A percentile compares a stretch with the other conserved stretches of the same genome.
phyloP scores from a whole-genome alignment of 2,329 filamentous ascomycete genomes.

The Aspergillus sp. region DNA sequence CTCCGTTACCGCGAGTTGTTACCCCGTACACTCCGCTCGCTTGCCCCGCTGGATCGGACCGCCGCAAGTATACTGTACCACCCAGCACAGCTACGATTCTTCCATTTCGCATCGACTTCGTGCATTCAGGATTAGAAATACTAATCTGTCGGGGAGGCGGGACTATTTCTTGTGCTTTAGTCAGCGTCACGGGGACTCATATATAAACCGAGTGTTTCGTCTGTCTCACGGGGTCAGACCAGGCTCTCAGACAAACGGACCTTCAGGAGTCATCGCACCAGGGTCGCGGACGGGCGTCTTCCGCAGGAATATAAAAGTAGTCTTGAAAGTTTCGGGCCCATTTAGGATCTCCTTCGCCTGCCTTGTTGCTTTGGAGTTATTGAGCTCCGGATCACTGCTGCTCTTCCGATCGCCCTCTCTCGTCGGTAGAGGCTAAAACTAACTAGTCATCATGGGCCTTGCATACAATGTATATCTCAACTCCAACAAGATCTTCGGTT shows the following conservation, averaged over 20 bases:
- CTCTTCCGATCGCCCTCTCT: neutral
- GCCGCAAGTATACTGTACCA: neutral
- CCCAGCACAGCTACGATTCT: too few species aligned
- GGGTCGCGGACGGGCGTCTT: too few species aligned
- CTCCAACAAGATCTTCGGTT: conserved; percentile 81
- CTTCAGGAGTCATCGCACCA: neutral
- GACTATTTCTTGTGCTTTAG: neutral
- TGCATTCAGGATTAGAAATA: too few species aligned
- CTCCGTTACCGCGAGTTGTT: conserved; percentile 1
- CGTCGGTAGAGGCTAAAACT: conserved; percentile 9
- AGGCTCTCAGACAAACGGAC: neutral
- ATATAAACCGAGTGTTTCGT: neutral
- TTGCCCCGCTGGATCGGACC: neutral
- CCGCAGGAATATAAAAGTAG: too few species aligned
- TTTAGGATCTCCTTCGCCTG: neutral
- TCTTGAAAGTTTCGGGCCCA: neutral
- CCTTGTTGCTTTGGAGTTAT: neutral
- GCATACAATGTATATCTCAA: conserved; percentile 87
- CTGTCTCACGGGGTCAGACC: neutral
- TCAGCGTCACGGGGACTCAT: neutral
- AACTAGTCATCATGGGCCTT: conserved; percentile 62
- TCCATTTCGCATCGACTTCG: too few species aligned
- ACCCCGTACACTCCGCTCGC: neutral
- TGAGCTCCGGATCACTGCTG: neutral
- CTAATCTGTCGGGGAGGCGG: neutral